Evolutionary conservation across 148 eudicot genomes (phyloP).

Genomic region (Vaccinium myrtillus): DNA sequence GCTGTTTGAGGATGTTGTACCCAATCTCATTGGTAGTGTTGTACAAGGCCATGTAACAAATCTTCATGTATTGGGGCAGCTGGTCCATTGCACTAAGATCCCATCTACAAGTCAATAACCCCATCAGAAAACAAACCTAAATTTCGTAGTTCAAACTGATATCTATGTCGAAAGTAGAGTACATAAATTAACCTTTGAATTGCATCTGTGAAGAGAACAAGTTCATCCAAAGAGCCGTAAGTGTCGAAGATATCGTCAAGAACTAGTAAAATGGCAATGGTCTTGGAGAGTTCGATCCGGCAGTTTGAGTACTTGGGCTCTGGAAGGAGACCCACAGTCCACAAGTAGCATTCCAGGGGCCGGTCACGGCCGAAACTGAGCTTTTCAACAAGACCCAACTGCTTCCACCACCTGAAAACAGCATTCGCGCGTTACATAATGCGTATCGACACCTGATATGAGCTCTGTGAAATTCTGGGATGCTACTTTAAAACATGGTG

Average conservation of each 20-base stretch:
- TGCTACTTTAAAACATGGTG: too few relatives aligned
- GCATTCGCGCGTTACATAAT: background rate
- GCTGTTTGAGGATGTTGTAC: constrained; percentile 12
- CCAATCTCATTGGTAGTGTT: constrained; percentile 18
- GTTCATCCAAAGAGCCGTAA: constrained; percentile 46
- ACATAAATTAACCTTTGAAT: constrained; percentile 32
- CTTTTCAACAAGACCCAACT: constrained; percentile 36
- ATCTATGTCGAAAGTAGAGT: background rate
- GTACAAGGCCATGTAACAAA: constrained; percentile 45
- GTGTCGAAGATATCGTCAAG: constrained; percentile 59
- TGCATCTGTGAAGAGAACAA: constrained; percentile 46
- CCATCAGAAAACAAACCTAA: background rate
- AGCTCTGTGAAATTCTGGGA: background rate
- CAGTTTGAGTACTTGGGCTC: constrained; percentile 33
- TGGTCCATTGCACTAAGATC: constrained; percentile 31
- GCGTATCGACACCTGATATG: background rate
- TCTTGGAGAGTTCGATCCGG: constrained; percentile 41
- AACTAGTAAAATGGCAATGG: constrained; percentile 44
- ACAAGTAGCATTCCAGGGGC: constrained; percentile 49
- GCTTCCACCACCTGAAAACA: constrained; percentile 50
- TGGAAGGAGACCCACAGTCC: constrained; percentile 49
- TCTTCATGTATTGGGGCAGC: constrained; percentile 45
- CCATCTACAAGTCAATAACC: constrained; percentile 26
- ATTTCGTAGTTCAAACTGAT: background rate
- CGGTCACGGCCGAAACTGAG: constrained; percentile 41